phyloP scores from a whole-genome alignment of 2,329 filamentous ascomycete species.

The Immersiporthe knoxdaviesiana region DNA sequence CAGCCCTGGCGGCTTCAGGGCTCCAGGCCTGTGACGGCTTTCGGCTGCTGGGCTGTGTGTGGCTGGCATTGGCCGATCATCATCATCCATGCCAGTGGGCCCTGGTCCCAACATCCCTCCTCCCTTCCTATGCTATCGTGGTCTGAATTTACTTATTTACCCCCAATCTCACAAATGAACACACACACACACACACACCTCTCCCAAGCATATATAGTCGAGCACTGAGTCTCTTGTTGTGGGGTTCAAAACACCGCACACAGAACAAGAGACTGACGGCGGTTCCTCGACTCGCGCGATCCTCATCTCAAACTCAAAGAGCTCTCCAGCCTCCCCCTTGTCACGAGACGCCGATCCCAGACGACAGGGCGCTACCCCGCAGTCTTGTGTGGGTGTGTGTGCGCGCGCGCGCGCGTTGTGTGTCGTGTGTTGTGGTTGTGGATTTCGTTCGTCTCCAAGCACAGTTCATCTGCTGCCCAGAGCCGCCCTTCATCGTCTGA shows the following conservation, averaged over 20 bases:
- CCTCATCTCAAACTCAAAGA: not conserved
- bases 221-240: not conserved
- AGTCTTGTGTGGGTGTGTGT: not conserved
- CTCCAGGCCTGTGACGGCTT: not conserved
- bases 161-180: no score
- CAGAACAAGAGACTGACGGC: not conserved
- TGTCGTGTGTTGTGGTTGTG: not conserved
- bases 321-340: not conserved
- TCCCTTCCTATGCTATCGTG: not conserved
- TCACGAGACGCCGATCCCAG: not conserved
- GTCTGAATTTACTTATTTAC: no score
- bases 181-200: not conserved
- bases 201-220: not conserved
- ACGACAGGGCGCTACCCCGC: not conserved
- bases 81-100: not conserved
- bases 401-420: no score
- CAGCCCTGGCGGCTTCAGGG: not conserved
- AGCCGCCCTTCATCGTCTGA: not conserved
- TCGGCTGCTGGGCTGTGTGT: not conserved
- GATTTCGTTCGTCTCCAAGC: not conserved
- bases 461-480: not conserved
- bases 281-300: not conserved
- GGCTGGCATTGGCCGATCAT: not conserved
- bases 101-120: not conserved
- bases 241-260: not conserved